Evolutionary conservation across 2,329 filamentous ascomycete species (phyloP), one percentile per base, ranked within the genome.

Genomic region (Fusarium sp.): DNA sequence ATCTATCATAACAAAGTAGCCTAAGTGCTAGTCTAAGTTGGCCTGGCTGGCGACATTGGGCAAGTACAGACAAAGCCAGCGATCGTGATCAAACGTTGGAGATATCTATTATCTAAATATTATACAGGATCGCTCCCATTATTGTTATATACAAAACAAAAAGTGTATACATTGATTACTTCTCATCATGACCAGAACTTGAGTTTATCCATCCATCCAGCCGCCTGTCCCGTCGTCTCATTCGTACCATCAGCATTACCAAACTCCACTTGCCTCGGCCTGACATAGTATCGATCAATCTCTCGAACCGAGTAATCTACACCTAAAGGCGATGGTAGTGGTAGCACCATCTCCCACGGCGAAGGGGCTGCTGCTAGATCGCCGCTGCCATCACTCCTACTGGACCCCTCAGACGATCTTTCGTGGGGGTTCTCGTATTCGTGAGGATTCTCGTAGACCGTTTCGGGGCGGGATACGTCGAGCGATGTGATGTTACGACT

Each of bases 251-350:
- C 39, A 14, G 43, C 30, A 12, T 21, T 21, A 4, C 21, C 58
- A 43, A 74, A 74, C 0, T 69, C 67, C 6, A 74, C 52, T 26
- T 57, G 58, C 16, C 72, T 56, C 3, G 72, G 72, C 34, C 51
- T 71, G 2, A 57, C 55, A 45, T 80, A 81, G 46, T 78, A 80
- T 12, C 79, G 63, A 46, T 81, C 79, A 1, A 76, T 74, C 55
- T 81, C 79, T 13, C 79, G 75, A 21, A 81, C 77, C 0, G 79
- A 79, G 42, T 81, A 81, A 53, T 81, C 79, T 10, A 74, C 72
- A 54, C 74, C 75, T 10, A 63, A 62, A 26, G 64, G 67, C 11
- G 63, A 65, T 7, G 62, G 65, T 4, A 58, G 58, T 7, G 62
- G 65, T 4, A 58, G 58, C 19, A 70, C 62, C 43, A 58, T 41